A percentile compares a stretch with the other conserved stretches of the same genome.
These are phyloP conservation scores for Suillus subalutaceus DNA, from an alignment of 768 basidiomycete genomes.

Conservation along the genomic window DNA sequence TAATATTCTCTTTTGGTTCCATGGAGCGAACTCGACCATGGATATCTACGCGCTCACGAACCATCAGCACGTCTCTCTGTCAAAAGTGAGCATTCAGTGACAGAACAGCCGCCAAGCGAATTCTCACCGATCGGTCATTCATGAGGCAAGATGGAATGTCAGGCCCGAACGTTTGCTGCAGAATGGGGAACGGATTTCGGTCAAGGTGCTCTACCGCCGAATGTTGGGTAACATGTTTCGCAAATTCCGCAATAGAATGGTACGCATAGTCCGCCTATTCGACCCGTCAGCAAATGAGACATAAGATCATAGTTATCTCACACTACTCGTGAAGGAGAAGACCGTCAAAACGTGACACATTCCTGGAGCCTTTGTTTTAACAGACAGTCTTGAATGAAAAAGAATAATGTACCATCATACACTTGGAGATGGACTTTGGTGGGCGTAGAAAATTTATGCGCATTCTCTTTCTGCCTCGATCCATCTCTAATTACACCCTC, in stretches of 20 bases:
- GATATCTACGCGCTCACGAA: slow-evolving; percentile 74
- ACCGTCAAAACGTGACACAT: slow-evolving; percentile 78
- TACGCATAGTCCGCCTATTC: slow-evolving; percentile 61
- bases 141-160: neutral
- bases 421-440: slow-evolving; percentile 77
- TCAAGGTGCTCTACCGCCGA: slow-evolving; percentile 39
- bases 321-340: slow-evolving; percentile 65
- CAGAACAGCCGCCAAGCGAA: neutral
- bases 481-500: slow-evolving; percentile 51
- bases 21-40: slow-evolving; percentile 62
- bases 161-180: neutral
- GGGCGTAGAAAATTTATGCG: slow-evolving; percentile 49
- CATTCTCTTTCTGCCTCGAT: slow-evolving; percentile 53
- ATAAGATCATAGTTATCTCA: slow-evolving; percentile 31
- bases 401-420: slow-evolving; percentile 57
- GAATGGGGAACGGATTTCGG: slow-evolving; percentile 51
- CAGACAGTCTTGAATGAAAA: neutral
- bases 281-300: neutral
- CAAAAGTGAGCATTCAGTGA: slow-evolving; percentile 1
- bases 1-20: slow-evolving; percentile 59
- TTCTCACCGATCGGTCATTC: neutral
- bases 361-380: slow-evolving; percentile 37
- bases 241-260: slow-evolving; percentile 58
- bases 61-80: slow-evolving; percentile 45
- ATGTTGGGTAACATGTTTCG: slow-evolving; percentile 52